phyloP scores from a whole-genome alignment of 2,329 filamentous ascomycete species.

The Penicillium capsulatum region DNA sequence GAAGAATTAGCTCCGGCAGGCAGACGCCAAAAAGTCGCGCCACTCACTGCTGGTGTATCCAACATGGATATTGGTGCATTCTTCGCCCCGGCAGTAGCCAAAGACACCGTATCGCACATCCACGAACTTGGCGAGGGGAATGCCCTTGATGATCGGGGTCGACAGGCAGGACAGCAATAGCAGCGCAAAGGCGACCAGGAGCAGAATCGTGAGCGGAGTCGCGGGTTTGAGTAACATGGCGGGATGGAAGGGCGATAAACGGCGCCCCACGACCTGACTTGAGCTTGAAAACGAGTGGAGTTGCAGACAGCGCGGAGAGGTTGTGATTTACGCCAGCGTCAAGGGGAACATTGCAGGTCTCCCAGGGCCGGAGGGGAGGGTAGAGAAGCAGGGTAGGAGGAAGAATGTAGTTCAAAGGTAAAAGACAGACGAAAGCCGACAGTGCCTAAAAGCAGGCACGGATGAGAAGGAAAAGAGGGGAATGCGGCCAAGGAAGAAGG shows the following conservation, averaged over 20 bases:
- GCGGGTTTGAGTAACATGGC: slow-evolving; percentile 78
- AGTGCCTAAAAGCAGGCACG: background rate
- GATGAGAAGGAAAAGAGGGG: background rate
- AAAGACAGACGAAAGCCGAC: background rate
- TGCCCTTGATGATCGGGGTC: slow-evolving; percentile 78
- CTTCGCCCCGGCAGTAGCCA: slow-evolving; percentile 67
- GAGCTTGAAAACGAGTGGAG: slow-evolving; percentile 3
- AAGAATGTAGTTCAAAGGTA: background rate
- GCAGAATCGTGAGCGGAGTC: slow-evolving; percentile 81
- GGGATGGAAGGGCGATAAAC: background rate
- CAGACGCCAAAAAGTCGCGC: slow-evolving; percentile 13
- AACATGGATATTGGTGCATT: slow-evolving; percentile 70
- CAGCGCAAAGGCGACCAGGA: slow-evolving; percentile 78
- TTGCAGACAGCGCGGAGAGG: slow-evolving; percentile 4
- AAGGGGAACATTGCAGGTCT: slow-evolving; percentile 13
- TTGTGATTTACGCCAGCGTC: slow-evolving; percentile 12
- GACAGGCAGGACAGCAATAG: slow-evolving; percentile 86
- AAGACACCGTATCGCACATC: slow-evolving; percentile 86
- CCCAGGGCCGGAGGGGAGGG: slow-evolving; percentile 7
- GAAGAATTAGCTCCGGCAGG: slow-evolving; percentile 11
- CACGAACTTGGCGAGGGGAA: slow-evolving; percentile 74
- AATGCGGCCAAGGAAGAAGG: background rate
- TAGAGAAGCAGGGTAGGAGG: background rate
- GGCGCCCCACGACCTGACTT: background rate
- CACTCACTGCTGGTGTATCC: slow-evolving; percentile 79